A percentile compares a stretch with the other conserved stretches of the same genome.
phyloP scores from a whole-genome alignment of 2,329 filamentous ascomycete species.

The Cephalotrichum gorgonifer region DNA sequence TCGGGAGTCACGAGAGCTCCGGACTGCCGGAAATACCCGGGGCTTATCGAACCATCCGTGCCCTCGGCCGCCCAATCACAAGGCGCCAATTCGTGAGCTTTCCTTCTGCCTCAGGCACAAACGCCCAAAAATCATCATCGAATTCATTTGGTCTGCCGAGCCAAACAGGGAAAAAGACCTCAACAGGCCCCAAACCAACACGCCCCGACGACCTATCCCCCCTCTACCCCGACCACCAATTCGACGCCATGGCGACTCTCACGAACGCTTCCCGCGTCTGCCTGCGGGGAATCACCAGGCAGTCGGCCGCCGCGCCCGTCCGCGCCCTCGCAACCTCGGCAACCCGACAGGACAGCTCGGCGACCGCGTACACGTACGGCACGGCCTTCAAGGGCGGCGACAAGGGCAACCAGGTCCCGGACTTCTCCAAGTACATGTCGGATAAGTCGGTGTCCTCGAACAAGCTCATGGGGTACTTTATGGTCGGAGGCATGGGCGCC shows the following conservation, averaged over 20 bases:
- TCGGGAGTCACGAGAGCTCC: background rate
- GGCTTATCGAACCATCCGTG: constrained; percentile 3
- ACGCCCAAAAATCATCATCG: constrained; percentile 6
- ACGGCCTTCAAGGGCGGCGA: constrained; percentile 45
- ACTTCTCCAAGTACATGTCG: constrained; percentile 81
- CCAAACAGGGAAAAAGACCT: constrained; percentile 7
- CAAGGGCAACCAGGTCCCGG: constrained; percentile 64
- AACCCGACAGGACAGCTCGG: constrained; percentile 31
- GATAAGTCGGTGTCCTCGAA: constrained; percentile 59
- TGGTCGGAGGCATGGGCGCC: constrained; percentile 92
- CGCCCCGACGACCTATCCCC: constrained; percentile 15
- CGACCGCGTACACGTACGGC: constrained; percentile 30
- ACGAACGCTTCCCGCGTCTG: constrained; percentile 58
- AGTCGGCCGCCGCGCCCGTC: constrained; percentile 27
- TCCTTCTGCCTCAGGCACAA: constrained; percentile 2
- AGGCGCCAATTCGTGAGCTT: constrained; percentile 4
- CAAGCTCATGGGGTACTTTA: constrained; percentile 93
- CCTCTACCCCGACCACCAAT: constrained; percentile 13
- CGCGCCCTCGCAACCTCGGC: constrained; percentile 48
- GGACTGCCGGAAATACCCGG: constrained; percentile 4
- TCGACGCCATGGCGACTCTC: constrained; percentile 55
- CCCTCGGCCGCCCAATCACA: background rate
- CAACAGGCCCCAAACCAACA: constrained; percentile 18
- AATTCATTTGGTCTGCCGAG: constrained; percentile 1
- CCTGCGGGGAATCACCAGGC: constrained; percentile 46